Conservation (phyloP, 1,284 basidiomycete genomes). For the Microbotryomycetes sp. region DNA sequence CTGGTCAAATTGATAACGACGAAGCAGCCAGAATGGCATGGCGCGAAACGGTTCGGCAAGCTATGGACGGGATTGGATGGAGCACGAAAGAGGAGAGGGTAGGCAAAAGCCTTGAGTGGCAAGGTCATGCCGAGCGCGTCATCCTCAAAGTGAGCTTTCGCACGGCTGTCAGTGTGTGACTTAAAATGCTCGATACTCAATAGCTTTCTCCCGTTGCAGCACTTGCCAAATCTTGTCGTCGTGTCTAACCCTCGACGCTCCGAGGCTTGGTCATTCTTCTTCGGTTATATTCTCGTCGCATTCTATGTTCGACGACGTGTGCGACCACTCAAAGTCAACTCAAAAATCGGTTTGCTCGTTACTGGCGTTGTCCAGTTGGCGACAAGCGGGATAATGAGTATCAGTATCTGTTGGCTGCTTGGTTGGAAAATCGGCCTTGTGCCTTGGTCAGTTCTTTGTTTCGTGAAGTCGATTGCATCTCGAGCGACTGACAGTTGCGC, state of each 20-base stretch:
- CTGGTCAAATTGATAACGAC: not conserved
- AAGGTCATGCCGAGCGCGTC: slow-evolving; percentile 12
- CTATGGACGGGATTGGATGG: slow-evolving; percentile 15
- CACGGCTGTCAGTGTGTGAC: no score
- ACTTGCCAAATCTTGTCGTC: slow-evolving; percentile 27
- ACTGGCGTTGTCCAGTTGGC: slow-evolving; percentile 86
- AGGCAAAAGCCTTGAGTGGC: slow-evolving; percentile 6
- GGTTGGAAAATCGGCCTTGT: slow-evolving; percentile 80
- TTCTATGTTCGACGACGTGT: slow-evolving; percentile 63
- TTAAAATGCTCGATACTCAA: no score
- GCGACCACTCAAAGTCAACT: slow-evolving; percentile 77
- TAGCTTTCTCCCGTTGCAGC: slow-evolving; percentile 11
- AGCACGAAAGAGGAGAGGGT: not conserved
- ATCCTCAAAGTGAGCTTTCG: slow-evolving; percentile 26
- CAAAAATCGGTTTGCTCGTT: slow-evolving; percentile 81
- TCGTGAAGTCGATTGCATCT: slow-evolving; percentile 16
- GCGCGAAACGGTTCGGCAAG: slow-evolving; percentile 17
- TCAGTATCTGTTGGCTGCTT: slow-evolving; percentile 79
- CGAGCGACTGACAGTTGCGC: not conserved
- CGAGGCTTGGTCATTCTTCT: slow-evolving; percentile 56
- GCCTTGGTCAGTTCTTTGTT: slow-evolving; percentile 57
- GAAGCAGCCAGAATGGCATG: slow-evolving; percentile 5
- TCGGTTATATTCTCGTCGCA: slow-evolving; percentile 73
- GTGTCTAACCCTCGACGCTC: slow-evolving; percentile 22
- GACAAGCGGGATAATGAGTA: slow-evolving; percentile 85